phyloP scores from a whole-genome alignment of 352 stramenopile genomes.

The Phytophthora melonis region DNA sequence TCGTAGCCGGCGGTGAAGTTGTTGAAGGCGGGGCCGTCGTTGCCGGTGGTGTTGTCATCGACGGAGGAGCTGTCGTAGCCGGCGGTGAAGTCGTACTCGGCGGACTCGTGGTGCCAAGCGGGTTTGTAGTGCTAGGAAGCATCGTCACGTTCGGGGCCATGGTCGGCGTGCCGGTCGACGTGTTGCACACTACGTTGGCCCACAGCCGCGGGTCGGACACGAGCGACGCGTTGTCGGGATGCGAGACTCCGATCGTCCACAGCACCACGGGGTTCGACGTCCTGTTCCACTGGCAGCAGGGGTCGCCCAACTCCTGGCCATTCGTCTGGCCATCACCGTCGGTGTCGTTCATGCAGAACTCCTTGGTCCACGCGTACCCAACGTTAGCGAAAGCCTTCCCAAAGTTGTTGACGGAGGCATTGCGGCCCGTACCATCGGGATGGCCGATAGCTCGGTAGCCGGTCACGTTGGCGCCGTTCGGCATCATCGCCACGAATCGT shows the following conservation, averaged over 20 bases:
- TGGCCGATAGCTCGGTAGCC: slow-evolving; percentile 44
- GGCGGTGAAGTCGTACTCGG: neutral
- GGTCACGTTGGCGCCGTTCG: slow-evolving; percentile 51
- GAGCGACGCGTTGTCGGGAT: slow-evolving; percentile 14
- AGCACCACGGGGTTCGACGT: slow-evolving; percentile 3
- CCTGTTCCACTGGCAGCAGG: slow-evolving; percentile 54
- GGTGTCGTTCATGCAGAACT: slow-evolving; percentile 31
- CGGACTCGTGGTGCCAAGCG: neutral
- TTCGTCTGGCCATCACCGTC: slow-evolving; percentile 83
- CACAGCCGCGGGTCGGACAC: slow-evolving; percentile 35
- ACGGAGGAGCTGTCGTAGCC: neutral
- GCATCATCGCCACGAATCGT: slow-evolving; percentile 22
- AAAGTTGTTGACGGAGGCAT: slow-evolving; percentile 35
- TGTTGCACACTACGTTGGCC: slow-evolving; percentile 18
- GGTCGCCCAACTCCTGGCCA: slow-evolving; percentile 81
- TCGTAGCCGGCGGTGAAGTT: neutral
- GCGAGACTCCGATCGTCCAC: slow-evolving; percentile 38
- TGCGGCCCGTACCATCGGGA: slow-evolving; percentile 21
- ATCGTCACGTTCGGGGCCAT: slow-evolving; percentile 2
- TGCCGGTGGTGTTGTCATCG: neutral
- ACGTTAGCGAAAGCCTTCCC: slow-evolving; percentile 18
- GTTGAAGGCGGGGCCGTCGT: neutral
- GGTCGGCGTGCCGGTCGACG: slow-evolving; percentile 1
- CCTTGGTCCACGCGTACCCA: slow-evolving; percentile 23
- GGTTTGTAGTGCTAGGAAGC: slow-evolving; percentile 1